A percentile compares a stretch with the other conserved stretches of the same genome.
These are phyloP conservation scores for Phaeosphaeria sp. DNA, from an alignment of 2,329 filamentous ascomycete genomes.

Conservation along the genomic window DNA sequence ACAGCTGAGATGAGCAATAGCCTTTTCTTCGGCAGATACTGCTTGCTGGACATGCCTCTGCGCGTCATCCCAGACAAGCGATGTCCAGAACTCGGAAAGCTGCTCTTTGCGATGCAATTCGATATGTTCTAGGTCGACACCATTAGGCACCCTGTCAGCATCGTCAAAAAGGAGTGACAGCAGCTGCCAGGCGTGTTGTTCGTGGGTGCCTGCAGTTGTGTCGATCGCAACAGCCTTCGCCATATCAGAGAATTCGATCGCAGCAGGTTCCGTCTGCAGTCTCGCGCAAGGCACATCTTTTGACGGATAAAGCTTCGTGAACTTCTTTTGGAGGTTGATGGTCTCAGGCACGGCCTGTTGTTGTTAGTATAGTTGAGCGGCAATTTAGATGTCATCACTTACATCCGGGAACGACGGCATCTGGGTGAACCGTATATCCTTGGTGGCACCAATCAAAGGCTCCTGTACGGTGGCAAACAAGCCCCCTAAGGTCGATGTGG, in stretches of 20 bases:
- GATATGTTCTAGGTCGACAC: constrained; percentile 53
- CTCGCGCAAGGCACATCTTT: constrained; percentile 68
- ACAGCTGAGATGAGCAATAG: constrained; percentile 78
- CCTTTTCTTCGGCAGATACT: constrained; percentile 77
- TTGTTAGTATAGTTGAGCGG: constrained; percentile 21
- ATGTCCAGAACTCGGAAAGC: constrained; percentile 72
- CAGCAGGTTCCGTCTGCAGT: constrained; percentile 54
- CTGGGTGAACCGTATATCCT: constrained; percentile 70
- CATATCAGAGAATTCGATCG: constrained; percentile 61
- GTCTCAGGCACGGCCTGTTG: constrained; percentile 62
- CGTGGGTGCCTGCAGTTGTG: constrained; percentile 58
- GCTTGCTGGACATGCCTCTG: constrained; percentile 63
- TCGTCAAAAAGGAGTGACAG: constrained; percentile 86
- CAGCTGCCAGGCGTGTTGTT: constrained; percentile 83
- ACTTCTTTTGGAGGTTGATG: constrained; percentile 62
- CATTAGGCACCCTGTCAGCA: constrained; percentile 36
- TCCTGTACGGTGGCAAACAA: constrained; percentile 63
- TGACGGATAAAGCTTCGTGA: constrained; percentile 52
- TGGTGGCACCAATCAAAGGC: constrained; percentile 67
- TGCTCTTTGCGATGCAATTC: constrained; percentile 60
- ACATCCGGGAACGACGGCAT: constrained; percentile 60
- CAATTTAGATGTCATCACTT: constrained; percentile 23
- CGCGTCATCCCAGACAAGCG: constrained; percentile 48
- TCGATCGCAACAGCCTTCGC: constrained; percentile 50
- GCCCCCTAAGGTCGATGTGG: constrained; percentile 51